A percentile compares a stretch with the other conserved stretches of the same genome.
Evolutionary conservation across 305 asterid species (phyloP).

Genomic region (Fraxinus platypoda): DNA sequence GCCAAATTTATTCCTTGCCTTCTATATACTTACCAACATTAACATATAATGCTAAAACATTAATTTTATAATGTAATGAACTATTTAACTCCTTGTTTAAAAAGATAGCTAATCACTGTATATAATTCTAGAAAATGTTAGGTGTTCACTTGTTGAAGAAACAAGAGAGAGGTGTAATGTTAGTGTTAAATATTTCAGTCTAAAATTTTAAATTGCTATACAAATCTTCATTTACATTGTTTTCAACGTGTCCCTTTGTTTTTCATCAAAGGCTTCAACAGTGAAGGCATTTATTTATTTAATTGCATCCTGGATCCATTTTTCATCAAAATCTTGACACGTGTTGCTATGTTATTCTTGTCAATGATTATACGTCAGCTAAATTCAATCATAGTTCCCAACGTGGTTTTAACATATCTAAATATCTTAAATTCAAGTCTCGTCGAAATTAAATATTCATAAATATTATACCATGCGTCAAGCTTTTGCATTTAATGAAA

Average conservation of each 20-base stretch:
- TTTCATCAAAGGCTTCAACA: no score
- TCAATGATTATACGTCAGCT: neutral
- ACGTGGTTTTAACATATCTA: neutral
- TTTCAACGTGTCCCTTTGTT: no score
- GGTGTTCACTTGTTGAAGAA: no score
- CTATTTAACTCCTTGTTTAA: neutral
- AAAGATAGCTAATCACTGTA: neutral
- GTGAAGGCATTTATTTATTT: no score
- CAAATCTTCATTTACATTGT: no score
- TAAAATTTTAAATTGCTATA: no score
- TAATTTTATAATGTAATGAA: neutral
- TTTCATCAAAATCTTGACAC: neutral
- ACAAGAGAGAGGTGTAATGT: no score
- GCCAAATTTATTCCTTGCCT: neutral
- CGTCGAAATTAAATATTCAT: neutral
- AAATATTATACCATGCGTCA: neutral
- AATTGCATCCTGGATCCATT: no score
- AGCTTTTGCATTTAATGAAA: neutral
- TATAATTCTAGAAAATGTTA: neutral
- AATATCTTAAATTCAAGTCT: neutral
- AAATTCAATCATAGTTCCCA: neutral
- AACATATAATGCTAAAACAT: neutral
- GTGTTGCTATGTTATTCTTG: neutral
- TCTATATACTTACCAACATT: neutral
- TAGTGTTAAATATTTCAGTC: no score